Evolutionary conservation across 2,329 filamentous ascomycete genomes (phyloP).

Genomic region (Cryphonectria nitschkei): DNA sequence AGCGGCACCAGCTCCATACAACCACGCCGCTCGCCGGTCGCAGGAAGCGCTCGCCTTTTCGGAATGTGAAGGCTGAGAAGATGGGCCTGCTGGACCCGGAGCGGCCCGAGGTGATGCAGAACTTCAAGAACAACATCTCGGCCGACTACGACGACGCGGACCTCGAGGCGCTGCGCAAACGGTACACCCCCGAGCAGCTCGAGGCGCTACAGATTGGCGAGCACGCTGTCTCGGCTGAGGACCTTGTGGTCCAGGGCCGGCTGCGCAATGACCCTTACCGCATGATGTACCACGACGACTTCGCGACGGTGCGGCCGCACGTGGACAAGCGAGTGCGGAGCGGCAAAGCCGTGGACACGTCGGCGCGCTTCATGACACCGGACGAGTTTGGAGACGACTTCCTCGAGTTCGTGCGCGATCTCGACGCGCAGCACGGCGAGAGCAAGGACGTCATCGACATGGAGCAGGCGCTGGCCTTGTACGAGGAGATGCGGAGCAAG

Average conservation of each 20-base stretch:
- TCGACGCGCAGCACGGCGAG: slow-evolving; percentile 40
- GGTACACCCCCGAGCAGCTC: slow-evolving; percentile 81
- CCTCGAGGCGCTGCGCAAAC: slow-evolving; percentile 61
- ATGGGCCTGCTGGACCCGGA: slow-evolving; percentile 48
- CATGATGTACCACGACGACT: slow-evolving; percentile 80
- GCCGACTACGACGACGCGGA: slow-evolving; percentile 71
- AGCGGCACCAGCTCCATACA: slow-evolving; percentile 55
- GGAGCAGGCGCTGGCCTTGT: slow-evolving; percentile 52
- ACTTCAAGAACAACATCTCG: slow-evolving; percentile 54
- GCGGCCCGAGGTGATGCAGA: slow-evolving; percentile 45
- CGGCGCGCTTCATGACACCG: slow-evolving; percentile 62
- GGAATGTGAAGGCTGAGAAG: slow-evolving; percentile 55
- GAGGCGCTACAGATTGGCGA: slow-evolving; percentile 82
- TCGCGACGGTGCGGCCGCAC: slow-evolving; percentile 74
- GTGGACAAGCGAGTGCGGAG: slow-evolving; percentile 69
- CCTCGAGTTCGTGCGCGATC: slow-evolving; percentile 49
- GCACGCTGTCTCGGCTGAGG: slow-evolving; percentile 71
- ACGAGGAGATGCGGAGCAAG: slow-evolving; percentile 49
- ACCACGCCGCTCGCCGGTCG: slow-evolving; percentile 49
- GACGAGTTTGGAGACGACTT: slow-evolving; percentile 66
- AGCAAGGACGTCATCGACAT: slow-evolving; percentile 36
- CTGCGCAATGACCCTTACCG: slow-evolving; percentile 73
- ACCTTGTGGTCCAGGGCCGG: slow-evolving; percentile 74
- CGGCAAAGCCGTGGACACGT: slow-evolving; percentile 55
- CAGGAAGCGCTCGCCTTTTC: slow-evolving; percentile 51